phyloP scores from a whole-genome alignment of 768 basidiomycete genomes.

The Mycena olivaceomarginata region DNA sequence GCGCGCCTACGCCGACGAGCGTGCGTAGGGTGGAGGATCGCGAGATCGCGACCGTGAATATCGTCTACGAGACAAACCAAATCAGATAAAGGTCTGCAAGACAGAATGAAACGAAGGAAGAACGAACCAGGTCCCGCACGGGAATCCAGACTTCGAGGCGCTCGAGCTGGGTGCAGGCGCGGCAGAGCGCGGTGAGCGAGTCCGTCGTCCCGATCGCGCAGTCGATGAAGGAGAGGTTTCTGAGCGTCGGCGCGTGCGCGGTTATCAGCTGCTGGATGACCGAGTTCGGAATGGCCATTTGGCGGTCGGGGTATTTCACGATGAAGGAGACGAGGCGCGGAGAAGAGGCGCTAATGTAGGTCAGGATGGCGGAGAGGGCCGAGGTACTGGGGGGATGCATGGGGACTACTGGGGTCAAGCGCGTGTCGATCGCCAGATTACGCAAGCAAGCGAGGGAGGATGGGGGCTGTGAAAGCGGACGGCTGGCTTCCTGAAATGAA shows the following conservation, averaged over 20 bases:
- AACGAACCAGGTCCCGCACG: conserved; percentile 67
- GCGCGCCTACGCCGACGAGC: conserved; percentile 67
- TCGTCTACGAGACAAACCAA: conserved; percentile 39
- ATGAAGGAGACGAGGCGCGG: conserved; percentile 60
- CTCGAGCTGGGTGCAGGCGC: conserved; percentile 66
- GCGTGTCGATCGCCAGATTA: conserved; percentile 73
- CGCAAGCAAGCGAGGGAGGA: conserved; percentile 64
- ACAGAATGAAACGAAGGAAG: not conserved
- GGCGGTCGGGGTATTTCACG: conserved; percentile 67
- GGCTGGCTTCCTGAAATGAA: conserved; percentile 59
- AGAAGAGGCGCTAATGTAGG: conserved; percentile 54
- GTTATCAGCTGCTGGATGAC: conserved; percentile 67
- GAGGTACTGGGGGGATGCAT: conserved; percentile 45
- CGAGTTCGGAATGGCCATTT: conserved; percentile 57
- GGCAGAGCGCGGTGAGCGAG: conserved; percentile 63
- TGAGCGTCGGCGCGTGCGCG: conserved; percentile 63
- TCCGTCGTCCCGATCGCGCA: conserved; percentile 60
- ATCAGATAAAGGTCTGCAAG: conserved; percentile 1
- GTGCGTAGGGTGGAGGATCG: conserved; percentile 62
- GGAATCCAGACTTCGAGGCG: conserved; percentile 72
- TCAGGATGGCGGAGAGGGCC: conserved; percentile 52
- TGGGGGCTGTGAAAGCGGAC: conserved; percentile 51
- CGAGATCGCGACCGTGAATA: conserved; percentile 60
- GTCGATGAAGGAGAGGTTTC: conserved; percentile 67
- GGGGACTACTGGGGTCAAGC: conserved; percentile 49